Base-by-base conservation (phyloP, 345 rosid genomes). In the Salix brachista region DNA sequence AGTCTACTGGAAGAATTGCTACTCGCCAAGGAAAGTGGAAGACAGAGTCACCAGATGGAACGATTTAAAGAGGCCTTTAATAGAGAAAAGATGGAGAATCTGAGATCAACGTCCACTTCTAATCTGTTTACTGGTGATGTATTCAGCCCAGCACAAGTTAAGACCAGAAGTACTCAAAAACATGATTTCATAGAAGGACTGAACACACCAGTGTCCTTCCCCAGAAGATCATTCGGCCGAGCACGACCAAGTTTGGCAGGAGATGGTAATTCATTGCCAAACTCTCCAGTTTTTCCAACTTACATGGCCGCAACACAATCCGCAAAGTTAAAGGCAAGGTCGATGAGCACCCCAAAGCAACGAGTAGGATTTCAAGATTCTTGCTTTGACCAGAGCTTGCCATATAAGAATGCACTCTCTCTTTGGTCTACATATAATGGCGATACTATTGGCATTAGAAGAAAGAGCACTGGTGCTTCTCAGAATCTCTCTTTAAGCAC, bases 291-390 rank as follows among this genome's bases (percentile, higher is more conserved):
- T 13, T 87, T 84, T 25, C 92, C 91, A 19, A 81, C 90, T n/a
- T 92, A 89, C 76, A 90, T 88, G 94, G 90, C 86, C 1, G 81
- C 88, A 67, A 94, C 94, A 25, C 85, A 91, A 78, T 87, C 95
- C n/a, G 85, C 97, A 70, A 92, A 78, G 83, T 91, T 91, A 13
- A 95, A 89, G 86, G 77, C 85, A 56, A 89, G 99, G 86, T 95
- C 97, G 18, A 75, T 87, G 80, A 94, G 98, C 88, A 88, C 90
- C 11, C 97, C 94, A 2, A 89, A 82, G 84, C 97, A 90, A 75
- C 86, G 90, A 12, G 77, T 80, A 44, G 88, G 85, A 32, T 37
- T 75, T 52, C 75, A 78, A 26, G 89, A 90, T 54, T 44, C 85
- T 50, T 84, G 72, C 79, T 81, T 80, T 26, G 89, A 89, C 67